phyloP scores from a whole-genome alignment of 2,329 filamentous ascomycete species.

The Monilinia fructigena region DNA sequence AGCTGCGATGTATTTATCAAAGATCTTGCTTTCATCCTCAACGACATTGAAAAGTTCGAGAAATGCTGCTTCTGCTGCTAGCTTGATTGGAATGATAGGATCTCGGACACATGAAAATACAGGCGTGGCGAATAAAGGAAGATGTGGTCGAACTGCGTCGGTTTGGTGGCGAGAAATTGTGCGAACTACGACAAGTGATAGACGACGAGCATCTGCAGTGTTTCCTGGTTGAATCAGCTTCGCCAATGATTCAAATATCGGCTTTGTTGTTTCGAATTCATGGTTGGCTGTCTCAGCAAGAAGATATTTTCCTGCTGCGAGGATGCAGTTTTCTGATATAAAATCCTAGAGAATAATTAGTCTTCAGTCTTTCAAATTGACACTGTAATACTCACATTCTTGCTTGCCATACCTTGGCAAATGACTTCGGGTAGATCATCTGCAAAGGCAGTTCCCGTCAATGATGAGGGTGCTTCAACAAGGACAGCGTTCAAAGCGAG shows the following conservation, averaged over 20 bases:
- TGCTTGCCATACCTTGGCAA: slow-evolving; percentile 73
- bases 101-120: slow-evolving; percentile 91
- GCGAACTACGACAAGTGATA: slow-evolving; percentile 82
- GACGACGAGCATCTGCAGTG: slow-evolving; percentile 77
- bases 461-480: slow-evolving; percentile 69
- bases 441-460: slow-evolving; percentile 64
- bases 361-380: not conserved
- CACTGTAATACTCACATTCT: slow-evolving; percentile 59
- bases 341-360: slow-evolving; percentile 57
- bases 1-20: slow-evolving; percentile 83
- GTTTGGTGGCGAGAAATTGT: slow-evolving; percentile 78
- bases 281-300: slow-evolving; percentile 65
- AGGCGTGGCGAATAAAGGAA: slow-evolving; percentile 74
- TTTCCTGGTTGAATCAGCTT: slow-evolving; percentile 73
- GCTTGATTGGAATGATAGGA: slow-evolving; percentile 88
- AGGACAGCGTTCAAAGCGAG: slow-evolving; percentile 87
- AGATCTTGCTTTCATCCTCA: slow-evolving; percentile 79
- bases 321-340: slow-evolving; percentile 81
- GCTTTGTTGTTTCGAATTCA: slow-evolving; percentile 73
- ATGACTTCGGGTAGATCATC: slow-evolving; percentile 77
- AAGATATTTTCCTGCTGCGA: slow-evolving; percentile 89
- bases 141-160: slow-evolving; percentile 77
- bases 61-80: slow-evolving; percentile 92
- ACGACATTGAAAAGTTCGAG: slow-evolving; percentile 87
- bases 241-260: slow-evolving; percentile 76